Evolutionary conservation across 2,329 filamentous ascomycete genomes (phyloP), one percentile per base, ranked within the genome.

Genomic region (Plectosphaerella plurivora): DNA sequence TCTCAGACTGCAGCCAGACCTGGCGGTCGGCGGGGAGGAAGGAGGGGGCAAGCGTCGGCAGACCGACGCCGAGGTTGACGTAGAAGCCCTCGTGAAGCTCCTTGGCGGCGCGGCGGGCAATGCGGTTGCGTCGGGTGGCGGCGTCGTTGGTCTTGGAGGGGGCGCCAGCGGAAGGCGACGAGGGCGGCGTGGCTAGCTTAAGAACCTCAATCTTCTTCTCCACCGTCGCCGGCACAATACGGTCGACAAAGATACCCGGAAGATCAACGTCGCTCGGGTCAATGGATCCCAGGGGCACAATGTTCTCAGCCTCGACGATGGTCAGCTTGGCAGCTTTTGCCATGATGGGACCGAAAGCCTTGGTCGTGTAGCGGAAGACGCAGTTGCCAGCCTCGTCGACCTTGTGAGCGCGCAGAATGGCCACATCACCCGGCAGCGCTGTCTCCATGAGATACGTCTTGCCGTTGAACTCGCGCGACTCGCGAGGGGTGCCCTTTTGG

Each of bases 1-100:
- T 95, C 72, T 95, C 90, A 0, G 86, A 90, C 67, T 95, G 90
- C 44, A 95, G 80, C 82, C 89, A 91, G 28, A 96, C 90, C 55
- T 87, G 83, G 15, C 83, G 78, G 49, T 80, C 81, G 1, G 80
- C 68, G 1, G 87, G 83, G 7, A 95, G 71, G 66, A 89, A 91
- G 1, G 84, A 87, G 0, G 89, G 88, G 1, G 90, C 89, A n/a
- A 94, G 76, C 14, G 90, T 95, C 0, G 90, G 91, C 66, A 96
- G 91, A n/a, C 89, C 81, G 53, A 93, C 87, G 16, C 89, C 89
- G 1, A 93, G 74, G 66, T 93, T 93, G 18, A 89, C 88, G 64
- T 91, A 92, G 73, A 77, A 89, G 12, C 89, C 89, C 57, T 89
- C 80, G 69, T 90, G 88, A 51, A 96, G 77, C 70, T 95, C 91